Evolutionary conservation across 73 alveolate genomes (phyloP), one percentile per base, ranked within the genome.

Genomic region (Urostyla sp.): DNA sequence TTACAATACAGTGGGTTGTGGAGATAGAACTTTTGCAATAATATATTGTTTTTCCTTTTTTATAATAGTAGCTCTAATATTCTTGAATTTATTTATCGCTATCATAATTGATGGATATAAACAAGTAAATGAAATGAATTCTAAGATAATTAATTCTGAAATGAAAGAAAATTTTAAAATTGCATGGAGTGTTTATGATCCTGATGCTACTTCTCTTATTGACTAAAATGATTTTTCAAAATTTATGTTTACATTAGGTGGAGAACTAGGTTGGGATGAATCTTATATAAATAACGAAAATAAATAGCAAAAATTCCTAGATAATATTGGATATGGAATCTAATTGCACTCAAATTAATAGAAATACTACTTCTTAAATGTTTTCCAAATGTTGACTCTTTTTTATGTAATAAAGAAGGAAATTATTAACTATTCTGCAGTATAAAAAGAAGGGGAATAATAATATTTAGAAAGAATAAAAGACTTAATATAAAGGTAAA

Each of bases 131-230:
- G 83, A 45, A 23, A 45, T 37, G 32, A 69, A 69, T 6, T 4
- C 28, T 7, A 69, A 69, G 55, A 34, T 45, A 3, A 46, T 87
- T 16, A 67, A 81, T 49, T 46, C 59, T 54, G 57, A 26, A 30
- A 72, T 73, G 36, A 21, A 84, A 11, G 92, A 88, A 30, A 34
- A 37, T 6, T 87, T 87, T 54, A 34, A 67, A 44, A 48, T 72
- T 45, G 67, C 0, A 4, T 87, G 94, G 94, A 48, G 67, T n/a
- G 79, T 69, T 35, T 72, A 63, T 72, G 94, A 87, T 48, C 87
- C 73, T 16, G 51, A 81, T 28, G 94, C 87, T 15, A 87, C 91
- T 45, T 77, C 87, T 3, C 72, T 69, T 55, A 67, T 87, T 10
- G 34, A 31, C 7, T 38, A 56, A 18, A 4, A 20, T 27, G 2